phyloP scores from a whole-genome alignment of 139 green algal genomes.

The Limnomonas spitsbergensis region DNA sequence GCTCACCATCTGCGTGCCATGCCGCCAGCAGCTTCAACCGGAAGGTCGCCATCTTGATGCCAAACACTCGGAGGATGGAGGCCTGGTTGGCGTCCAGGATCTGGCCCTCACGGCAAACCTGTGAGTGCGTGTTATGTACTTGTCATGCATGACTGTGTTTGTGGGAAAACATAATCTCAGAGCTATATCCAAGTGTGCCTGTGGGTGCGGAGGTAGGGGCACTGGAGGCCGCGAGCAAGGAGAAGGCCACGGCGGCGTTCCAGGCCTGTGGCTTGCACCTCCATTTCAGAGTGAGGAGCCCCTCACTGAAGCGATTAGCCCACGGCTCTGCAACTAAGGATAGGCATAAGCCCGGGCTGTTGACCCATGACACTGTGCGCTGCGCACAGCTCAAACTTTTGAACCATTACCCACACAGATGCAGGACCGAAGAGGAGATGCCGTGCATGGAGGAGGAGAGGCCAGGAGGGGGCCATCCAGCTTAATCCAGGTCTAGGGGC shows the following conservation, averaged over 20 bases:
- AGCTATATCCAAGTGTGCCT: background rate
- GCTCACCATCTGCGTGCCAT: slow-evolving; percentile 42
- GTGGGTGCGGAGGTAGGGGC: background rate
- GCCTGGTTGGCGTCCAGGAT: slow-evolving; percentile 75
- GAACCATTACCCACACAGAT: too few relatives aligned
- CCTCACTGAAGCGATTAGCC: too few relatives aligned
- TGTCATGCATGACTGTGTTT: background rate
- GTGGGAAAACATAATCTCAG: background rate
- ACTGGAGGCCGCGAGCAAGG: background rate
- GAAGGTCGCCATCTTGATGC: slow-evolving; percentile 81
- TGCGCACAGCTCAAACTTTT: too few relatives aligned
- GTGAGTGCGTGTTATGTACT: background rate
- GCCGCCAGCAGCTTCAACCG: slow-evolving; percentile 62
- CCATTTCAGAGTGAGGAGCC: too few relatives aligned
- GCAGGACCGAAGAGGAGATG: too few relatives aligned
- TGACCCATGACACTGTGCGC: too few relatives aligned
- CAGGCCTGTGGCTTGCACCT: too few relatives aligned
- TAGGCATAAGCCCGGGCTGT: too few relatives aligned
- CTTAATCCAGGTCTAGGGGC: too few relatives aligned
- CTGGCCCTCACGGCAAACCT: slow-evolving; percentile 75
- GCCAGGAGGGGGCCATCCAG: too few relatives aligned
- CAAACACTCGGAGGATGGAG: slow-evolving; percentile 81
- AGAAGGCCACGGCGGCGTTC: background rate
- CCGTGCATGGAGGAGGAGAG: too few relatives aligned
- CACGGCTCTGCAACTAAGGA: too few relatives aligned